Evolutionary conservation across 352 stramenopile genomes (phyloP).

Genomic region (Globisporangium cederbergense): DNA sequence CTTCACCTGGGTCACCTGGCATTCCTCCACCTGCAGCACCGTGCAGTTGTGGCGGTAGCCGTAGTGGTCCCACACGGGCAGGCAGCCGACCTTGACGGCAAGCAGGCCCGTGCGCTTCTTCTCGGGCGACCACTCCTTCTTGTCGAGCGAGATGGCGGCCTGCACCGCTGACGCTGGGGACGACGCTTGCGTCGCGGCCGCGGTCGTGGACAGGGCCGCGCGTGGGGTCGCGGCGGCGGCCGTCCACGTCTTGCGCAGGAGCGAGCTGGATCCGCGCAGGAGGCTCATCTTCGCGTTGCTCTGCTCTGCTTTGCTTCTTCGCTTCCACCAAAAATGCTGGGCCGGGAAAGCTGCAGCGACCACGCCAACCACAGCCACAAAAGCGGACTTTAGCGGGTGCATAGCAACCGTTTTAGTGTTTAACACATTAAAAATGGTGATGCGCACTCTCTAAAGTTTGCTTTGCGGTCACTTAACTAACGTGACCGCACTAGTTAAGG

Average conservation of each 20-base stretch:
- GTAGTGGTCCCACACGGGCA: slow-evolving; percentile 98
- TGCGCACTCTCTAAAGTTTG: too few species aligned
- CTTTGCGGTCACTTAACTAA: not conserved
- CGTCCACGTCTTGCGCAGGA: slow-evolving; percentile 15
- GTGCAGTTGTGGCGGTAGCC: slow-evolving; percentile 96
- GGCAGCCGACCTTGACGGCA: slow-evolving; percentile 98
- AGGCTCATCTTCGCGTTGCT: slow-evolving; percentile 9
- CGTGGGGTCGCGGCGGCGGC: slow-evolving; percentile 11
- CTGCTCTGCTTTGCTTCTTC: slow-evolving; percentile 3
- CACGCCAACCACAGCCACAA: not conserved
- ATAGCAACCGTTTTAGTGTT: not conserved
- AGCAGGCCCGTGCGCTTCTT: slow-evolving; percentile 88
- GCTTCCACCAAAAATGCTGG: slow-evolving; percentile 9
- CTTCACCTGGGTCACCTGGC: slow-evolving; percentile 95
- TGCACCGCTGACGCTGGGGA: slow-evolving; percentile 2
- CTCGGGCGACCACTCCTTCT: slow-evolving; percentile 58
- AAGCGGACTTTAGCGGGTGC: not conserved
- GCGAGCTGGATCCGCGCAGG: slow-evolving; percentile 34
- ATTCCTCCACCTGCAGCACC: slow-evolving; percentile 88
- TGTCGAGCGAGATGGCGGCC: slow-evolving; percentile 16
- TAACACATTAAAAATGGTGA: not conserved
- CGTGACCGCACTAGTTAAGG: not conserved
- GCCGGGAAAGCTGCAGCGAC: not conserved
- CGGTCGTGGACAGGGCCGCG: slow-evolving; percentile 13
- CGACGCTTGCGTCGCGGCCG: not conserved